phyloP scores from a whole-genome alignment of 176 grass and related monocot species.

The Carex kokanica region DNA sequence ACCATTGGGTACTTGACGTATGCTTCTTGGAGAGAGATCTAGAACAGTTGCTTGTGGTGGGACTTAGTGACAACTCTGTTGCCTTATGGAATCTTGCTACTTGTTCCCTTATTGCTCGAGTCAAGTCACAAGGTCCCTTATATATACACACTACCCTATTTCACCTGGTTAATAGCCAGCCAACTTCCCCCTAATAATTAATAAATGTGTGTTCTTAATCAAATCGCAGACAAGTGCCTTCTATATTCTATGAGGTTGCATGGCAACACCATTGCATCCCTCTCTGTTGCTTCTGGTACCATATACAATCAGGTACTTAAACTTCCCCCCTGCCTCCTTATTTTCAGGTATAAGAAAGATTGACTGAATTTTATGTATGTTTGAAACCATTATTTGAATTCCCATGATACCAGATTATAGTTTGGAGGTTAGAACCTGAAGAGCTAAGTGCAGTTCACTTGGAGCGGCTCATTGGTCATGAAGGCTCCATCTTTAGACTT shows the following conservation, averaged over 20 bases:
- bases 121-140: background rate
- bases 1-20: slow-evolving; percentile 80
- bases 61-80: slow-evolving; percentile 88
- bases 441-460: slow-evolving; percentile 41
- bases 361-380: no score
- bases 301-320: slow-evolving; percentile 62
- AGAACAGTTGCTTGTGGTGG: slow-evolving; percentile 41
- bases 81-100: slow-evolving; percentile 57
- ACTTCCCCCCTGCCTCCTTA: background rate
- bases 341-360: background rate
- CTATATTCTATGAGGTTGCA: slow-evolving; percentile 86
- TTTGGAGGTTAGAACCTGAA: slow-evolving; percentile 65
- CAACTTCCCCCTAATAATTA: no score
- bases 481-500: slow-evolving; percentile 92
- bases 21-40: slow-evolving; percentile 30
- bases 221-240: slow-evolving; percentile 47
- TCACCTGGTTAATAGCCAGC: no score
- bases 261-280: slow-evolving; percentile 38
- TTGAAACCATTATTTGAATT: background rate
- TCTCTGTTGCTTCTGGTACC: slow-evolving; percentile 74
- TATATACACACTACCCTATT: no score
- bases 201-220: no score
- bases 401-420: slow-evolving; percentile 47
- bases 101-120: slow-evolving; percentile 34
- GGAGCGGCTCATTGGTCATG: slow-evolving; percentile 57